These are phyloP conservation scores for Apostasia shenzhenica DNA, from an alignment of 106 monocot species.

Conservation along the genomic window DNA sequence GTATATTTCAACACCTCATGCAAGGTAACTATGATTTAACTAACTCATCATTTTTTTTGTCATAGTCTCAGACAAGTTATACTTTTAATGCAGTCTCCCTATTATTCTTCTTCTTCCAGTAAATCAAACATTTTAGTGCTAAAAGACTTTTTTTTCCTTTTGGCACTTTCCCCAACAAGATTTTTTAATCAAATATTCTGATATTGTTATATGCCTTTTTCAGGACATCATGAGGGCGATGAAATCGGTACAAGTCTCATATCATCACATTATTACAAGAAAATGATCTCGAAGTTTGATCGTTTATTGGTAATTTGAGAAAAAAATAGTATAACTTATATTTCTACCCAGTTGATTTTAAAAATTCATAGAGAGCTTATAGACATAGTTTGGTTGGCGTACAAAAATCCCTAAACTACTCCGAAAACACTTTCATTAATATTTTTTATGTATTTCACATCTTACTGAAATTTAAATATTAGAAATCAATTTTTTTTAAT, in stretches of 20 bases:
- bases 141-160: neutral
- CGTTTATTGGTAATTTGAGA: slow-evolving; percentile 38
- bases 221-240: slow-evolving; percentile 17
- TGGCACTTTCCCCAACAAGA: neutral
- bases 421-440: too few species aligned
- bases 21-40: slow-evolving; percentile 17
- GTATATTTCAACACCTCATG: slow-evolving; percentile 6
- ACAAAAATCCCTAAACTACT: too few species aligned
- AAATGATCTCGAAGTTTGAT: slow-evolving; percentile 37
- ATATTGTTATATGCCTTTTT: neutral
- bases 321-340: too few species aligned
- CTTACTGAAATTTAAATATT: too few species aligned
- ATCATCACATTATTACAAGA: slow-evolving; percentile 33
- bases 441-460: too few species aligned
- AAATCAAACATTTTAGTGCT: neutral
- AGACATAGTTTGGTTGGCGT: too few species aligned
- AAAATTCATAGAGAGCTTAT: too few species aligned
- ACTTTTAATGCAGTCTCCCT: neutral
- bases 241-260: slow-evolving; percentile 30
- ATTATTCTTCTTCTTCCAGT: neutral
- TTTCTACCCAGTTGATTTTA: too few species aligned
- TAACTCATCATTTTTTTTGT: slow-evolving; percentile 11
- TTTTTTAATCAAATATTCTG: neutral
- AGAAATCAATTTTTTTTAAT: too few species aligned
- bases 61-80: neutral